These are phyloP conservation scores for Atalantia buxifolia DNA, from an alignment of 345 rosid genomes.

Conservation along the genomic window DNA sequence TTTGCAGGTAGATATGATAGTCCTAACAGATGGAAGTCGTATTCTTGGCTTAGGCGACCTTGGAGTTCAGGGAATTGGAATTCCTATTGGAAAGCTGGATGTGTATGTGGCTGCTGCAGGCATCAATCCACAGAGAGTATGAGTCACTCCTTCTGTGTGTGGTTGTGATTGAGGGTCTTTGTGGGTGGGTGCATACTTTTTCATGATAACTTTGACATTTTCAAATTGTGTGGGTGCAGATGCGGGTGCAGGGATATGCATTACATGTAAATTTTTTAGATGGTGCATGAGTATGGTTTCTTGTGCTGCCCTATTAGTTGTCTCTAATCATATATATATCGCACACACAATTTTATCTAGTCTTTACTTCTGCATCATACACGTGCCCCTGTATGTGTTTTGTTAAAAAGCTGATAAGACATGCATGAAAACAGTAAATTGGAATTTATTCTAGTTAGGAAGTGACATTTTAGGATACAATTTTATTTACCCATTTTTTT, in stretches of 20 bases:
- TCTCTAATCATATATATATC: not conserved
- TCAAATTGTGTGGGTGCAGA: not conserved
- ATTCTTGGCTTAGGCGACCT: constrained; percentile 98
- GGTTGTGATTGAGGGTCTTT: not conserved
- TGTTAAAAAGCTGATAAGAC: not conserved
- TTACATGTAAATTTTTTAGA: not conserved
- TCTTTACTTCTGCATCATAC: not conserved
- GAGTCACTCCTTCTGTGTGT: constrained; percentile 11
- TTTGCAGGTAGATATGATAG: constrained; percentile 96
- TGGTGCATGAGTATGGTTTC: not conserved
- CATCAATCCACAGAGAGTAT: constrained; percentile 89
- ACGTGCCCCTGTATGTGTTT: not conserved
- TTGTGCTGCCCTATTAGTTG: not conserved
- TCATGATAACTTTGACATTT: not conserved
- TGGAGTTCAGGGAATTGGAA: constrained; percentile 97
- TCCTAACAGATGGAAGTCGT: constrained; percentile 93
- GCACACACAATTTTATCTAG: not conserved
- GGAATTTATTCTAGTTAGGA: not conserved
- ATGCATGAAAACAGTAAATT: not conserved
- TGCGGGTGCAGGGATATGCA: not conserved
- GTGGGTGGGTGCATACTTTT: not conserved
- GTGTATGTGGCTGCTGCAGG: constrained; percentile 99
- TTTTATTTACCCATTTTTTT: not conserved
- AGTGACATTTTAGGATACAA: not conserved
- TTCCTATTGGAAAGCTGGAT: constrained; percentile 97